Conservation (phyloP, 257 asterid genomes). For the Solanum lycopersicoides region DNA sequence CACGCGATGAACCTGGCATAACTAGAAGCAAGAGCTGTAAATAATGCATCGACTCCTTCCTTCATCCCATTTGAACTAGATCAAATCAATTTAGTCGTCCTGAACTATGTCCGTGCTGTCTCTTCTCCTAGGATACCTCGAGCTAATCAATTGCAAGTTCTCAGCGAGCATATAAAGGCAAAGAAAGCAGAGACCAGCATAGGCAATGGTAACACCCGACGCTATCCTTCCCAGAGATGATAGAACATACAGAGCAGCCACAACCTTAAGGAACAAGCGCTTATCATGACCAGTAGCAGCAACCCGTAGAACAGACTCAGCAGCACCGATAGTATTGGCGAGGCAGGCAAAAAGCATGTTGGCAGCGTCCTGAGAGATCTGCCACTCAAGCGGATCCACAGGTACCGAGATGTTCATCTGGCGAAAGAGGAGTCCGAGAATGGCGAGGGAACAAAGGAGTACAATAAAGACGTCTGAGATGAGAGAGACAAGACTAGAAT, state of each 20-base stretch:
- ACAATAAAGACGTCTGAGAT: constrained; percentile 91
- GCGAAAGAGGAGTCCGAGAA: constrained; percentile 93
- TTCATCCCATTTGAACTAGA: background rate
- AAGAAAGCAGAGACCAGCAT: constrained; percentile 74
- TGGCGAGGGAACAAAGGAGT: constrained; percentile 83
- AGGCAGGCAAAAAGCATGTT: constrained; percentile 70
- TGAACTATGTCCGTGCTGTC: constrained; percentile 30
- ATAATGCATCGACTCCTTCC: background rate
- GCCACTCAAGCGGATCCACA: constrained; percentile 98
- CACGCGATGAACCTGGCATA: background rate
- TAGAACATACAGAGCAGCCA: constrained; percentile 53
- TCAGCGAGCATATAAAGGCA: constrained; percentile 60
- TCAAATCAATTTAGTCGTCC: constrained; percentile 13
- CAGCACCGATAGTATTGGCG: constrained; percentile 94
- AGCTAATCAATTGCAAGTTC: constrained; percentile 34
- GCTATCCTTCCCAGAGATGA: constrained; percentile 79
- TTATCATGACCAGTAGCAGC: constrained; percentile 99
- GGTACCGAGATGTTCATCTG: constrained; percentile 97
- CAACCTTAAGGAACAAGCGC: constrained; percentile 89
- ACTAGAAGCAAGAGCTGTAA: background rate
- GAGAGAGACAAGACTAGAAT: constrained; percentile 70
- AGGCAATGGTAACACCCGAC: constrained; percentile 79
- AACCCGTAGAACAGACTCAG: constrained; percentile 96
- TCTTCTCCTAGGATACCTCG: constrained; percentile 35
- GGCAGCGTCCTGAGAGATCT: constrained; percentile 90